Evolutionary conservation across 225 moss, liverwort and hornwort species (phyloP).

Genomic region (Pseudoscleropodium purum): DNA sequence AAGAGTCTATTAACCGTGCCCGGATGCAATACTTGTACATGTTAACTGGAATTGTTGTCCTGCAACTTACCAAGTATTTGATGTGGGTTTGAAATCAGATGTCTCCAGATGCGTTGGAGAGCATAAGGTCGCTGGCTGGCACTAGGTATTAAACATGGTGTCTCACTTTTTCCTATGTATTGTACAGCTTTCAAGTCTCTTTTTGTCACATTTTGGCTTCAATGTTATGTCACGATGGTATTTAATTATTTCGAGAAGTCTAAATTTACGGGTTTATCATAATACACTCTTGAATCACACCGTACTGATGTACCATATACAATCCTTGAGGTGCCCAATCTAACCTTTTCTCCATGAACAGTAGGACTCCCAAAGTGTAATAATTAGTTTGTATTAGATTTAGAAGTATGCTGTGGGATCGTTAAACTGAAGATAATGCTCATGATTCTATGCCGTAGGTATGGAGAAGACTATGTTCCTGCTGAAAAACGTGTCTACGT

Average conservation of each 20-base stretch:
- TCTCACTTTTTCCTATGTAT: neutral
- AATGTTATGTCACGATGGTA: neutral
- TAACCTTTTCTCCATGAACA: neutral
- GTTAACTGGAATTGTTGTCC: neutral
- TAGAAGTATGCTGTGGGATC: neutral
- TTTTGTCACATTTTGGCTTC: neutral
- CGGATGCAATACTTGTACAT: neutral
- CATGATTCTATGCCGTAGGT: conserved; percentile 27
- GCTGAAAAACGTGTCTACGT: conserved; percentile 44
- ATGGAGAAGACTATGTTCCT: conserved; percentile 61
- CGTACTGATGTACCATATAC: neutral
- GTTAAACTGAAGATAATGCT: neutral
- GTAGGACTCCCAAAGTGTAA: neutral
- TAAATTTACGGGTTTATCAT: neutral
- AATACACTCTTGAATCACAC: neutral
- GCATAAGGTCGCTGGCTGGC: conserved; percentile 51
- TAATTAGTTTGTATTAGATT: neutral
- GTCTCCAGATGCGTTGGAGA: conserved; percentile 62
- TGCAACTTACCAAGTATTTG: neutral
- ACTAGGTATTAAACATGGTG: conserved; percentile 29
- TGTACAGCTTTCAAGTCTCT: neutral
- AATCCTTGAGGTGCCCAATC: neutral
- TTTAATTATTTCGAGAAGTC: neutral
- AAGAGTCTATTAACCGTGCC: neutral
- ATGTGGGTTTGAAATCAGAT: conserved; percentile 42